Evolutionary conservation across 176 grass and related monocot species (phyloP).

Genomic region (Paspalum vaginatum): DNA sequence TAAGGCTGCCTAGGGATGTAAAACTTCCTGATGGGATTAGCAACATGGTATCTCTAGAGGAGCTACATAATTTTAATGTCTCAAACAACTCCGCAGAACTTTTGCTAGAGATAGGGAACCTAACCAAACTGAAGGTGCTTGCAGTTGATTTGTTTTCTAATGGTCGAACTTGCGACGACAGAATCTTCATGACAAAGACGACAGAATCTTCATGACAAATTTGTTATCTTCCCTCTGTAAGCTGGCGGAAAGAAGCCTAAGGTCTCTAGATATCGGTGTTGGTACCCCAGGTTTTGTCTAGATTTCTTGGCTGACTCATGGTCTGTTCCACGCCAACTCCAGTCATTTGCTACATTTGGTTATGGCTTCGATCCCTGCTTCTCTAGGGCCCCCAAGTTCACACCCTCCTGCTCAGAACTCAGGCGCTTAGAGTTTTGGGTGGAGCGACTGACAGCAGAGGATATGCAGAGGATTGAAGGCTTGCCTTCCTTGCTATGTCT

Average conservation of each 20-base stretch:
- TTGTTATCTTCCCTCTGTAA: conserved; percentile 2
- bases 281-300: background rate
- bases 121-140: conserved; percentile 28
- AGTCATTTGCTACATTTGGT: background rate
- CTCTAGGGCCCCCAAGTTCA: background rate
- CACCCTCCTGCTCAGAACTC: background rate
- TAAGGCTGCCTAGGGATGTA: background rate
- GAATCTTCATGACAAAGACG: background rate
- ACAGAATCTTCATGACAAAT: too few species aligned
- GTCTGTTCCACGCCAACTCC: too few species aligned
- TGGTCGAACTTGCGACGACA: background rate
- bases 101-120: conserved; percentile 6
- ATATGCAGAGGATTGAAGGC: background rate
- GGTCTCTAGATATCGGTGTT: background rate
- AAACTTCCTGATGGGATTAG: conserved; percentile 25
- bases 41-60: conserved; percentile 9
- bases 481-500: conserved; percentile 4
- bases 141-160: background rate
- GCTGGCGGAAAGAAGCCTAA: conserved; percentile 1
- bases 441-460: background rate
- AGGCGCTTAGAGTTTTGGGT: background rate
- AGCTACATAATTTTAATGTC: background rate
- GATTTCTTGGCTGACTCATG: conserved; percentile 17
- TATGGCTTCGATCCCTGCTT: background rate
- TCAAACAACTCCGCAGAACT: background rate